phyloP scores from a whole-genome alignment of 495 filamentous ascomycete species.

The Neurospora sp. region DNA sequence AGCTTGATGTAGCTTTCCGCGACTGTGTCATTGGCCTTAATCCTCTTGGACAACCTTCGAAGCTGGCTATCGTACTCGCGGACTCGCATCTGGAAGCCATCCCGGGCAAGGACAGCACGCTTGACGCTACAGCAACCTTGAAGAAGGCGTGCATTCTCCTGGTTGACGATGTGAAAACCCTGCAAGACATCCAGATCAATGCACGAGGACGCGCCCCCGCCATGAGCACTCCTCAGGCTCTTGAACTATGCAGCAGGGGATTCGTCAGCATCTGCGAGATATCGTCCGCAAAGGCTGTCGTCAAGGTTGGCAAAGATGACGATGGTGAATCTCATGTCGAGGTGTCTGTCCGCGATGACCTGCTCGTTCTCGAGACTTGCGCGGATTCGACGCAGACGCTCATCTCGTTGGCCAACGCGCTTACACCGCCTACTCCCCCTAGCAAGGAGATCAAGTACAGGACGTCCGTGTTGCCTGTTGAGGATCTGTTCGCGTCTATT shows the following conservation, averaged over 20 bases:
- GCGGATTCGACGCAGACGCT: conserved; percentile 96
- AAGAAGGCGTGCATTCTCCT: conserved; percentile 74
- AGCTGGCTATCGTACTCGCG: conserved; percentile 66
- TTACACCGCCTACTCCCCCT: conserved; percentile 73
- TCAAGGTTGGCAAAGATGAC: conserved; percentile 41
- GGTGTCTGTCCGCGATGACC: conserved; percentile 70
- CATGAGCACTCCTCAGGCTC: conserved; percentile 43
- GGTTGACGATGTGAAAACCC: conserved; percentile 51
- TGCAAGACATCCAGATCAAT: conserved; percentile 33
- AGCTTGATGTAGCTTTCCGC: conserved; percentile 60
- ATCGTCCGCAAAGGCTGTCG: conserved; percentile 59
- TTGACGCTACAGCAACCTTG: conserved; percentile 53
- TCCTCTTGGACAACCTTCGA: conserved; percentile 63
- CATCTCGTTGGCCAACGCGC: conserved; percentile 64
- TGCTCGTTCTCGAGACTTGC: conserved; percentile 87
- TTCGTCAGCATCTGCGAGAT: conserved; percentile 80
- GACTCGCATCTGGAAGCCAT: conserved; percentile 57
- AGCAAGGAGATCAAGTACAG: conserved; percentile 74
- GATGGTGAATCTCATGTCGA: conserved; percentile 58
- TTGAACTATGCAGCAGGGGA: conserved; percentile 55
- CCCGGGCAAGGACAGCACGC: conserved; percentile 49
- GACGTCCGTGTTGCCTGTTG: conserved; percentile 72
- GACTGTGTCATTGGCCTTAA: conserved; percentile 83
- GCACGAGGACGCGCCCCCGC: conserved; percentile 34
- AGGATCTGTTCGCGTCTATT: conserved; percentile 84